Base-by-base conservation (phyloP, 352 stramenopile genomes). In the Hyaloperonospora brassicae region DNA sequence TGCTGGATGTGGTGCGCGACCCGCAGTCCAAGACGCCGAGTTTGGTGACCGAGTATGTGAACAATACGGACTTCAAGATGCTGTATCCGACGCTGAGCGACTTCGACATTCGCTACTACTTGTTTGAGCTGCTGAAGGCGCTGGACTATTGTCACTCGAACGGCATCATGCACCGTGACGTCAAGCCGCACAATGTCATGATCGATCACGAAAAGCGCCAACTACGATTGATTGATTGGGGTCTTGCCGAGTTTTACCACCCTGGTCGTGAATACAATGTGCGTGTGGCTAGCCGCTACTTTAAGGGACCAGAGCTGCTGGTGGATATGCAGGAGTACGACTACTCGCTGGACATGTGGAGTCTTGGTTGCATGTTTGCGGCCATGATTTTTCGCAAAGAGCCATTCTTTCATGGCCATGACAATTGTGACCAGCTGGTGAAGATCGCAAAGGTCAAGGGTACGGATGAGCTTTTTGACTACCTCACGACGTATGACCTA, bases 171-270 rank as follows among this genome's bases (percentile, higher is more conserved):
- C 97, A 99, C 76, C 86, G 97, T 48, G 97, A 99, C 70, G 96
- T 99, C 22, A 99, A 99, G 80, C 97, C 97, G 14, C 96, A 99
- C 76, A 99, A 99, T 69, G 95, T 99, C 41, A 98, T 99, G 94
- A 99, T 99, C 68, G 97, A 99, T 72, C 96, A 99, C 61, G 93
- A 98, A 53, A 97, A 98, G 64, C 86, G 95, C 27, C 87, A 98
- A 73, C 78, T 99, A 22, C 85, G 96, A 17, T 71, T 99, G 10
- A 99, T 99, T 64, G 97, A 99, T 77, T 99, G 97, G 97, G 97
- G 97, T 42, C 83, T 99, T 41, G 97, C 97, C 1, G 97, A 99
- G 79, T 99, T 99, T 64, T 99, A 99, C 74, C 96, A 99, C 68
- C 95, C 81, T 1, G 89, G 95, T 42, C 77, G 95, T 47, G 96